A percentile compares a stretch with the other conserved stretches of the same genome.
Evolutionary conservation across 352 stramenopile species (phyloP).

Genomic region (Globisporangium apiculatum): DNA sequence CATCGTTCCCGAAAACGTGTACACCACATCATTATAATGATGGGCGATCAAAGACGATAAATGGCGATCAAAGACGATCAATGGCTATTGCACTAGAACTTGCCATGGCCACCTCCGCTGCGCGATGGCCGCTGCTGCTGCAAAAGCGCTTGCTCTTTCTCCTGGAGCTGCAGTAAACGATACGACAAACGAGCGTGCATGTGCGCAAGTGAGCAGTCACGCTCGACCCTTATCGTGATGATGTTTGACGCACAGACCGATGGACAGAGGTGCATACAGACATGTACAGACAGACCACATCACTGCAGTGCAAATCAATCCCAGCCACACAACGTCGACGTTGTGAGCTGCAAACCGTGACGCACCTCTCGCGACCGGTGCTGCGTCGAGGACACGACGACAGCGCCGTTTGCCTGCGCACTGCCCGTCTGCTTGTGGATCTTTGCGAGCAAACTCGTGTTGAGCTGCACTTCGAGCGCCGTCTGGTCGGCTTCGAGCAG

Average conservation of each 20-base stretch:
- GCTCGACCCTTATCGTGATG: neutral
- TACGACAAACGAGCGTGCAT: neutral
- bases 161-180: constrained; percentile 29
- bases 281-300: too few relatives aligned
- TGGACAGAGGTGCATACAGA: too few relatives aligned
- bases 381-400: constrained; percentile 63
- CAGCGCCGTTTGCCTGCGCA: constrained; percentile 32
- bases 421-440: constrained; percentile 47
- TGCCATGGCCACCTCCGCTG: constrained; percentile 9
- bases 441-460: constrained; percentile 58
- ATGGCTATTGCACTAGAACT: constrained; percentile 16
- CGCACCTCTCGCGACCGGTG: constrained; percentile 63
- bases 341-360: neutral
- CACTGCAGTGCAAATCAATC: too few relatives aligned
- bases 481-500: constrained; percentile 64
- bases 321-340: too few relatives aligned
- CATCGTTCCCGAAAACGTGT: too few relatives aligned
- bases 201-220: neutral
- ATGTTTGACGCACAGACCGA: too few relatives aligned
- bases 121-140: constrained; percentile 24
- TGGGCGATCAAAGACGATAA: too few relatives aligned
- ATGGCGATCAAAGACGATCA: too few relatives aligned
- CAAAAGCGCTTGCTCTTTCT: constrained; percentile 39
- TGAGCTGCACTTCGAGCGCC: constrained; percentile 64
- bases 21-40: too few relatives aligned